A percentile compares a stretch with the other conserved stretches of the same genome.
Evolutionary conservation across 1,139 yeast species (phyloP).

Genomic region (Keqinozyma sinolaborantium): DNA sequence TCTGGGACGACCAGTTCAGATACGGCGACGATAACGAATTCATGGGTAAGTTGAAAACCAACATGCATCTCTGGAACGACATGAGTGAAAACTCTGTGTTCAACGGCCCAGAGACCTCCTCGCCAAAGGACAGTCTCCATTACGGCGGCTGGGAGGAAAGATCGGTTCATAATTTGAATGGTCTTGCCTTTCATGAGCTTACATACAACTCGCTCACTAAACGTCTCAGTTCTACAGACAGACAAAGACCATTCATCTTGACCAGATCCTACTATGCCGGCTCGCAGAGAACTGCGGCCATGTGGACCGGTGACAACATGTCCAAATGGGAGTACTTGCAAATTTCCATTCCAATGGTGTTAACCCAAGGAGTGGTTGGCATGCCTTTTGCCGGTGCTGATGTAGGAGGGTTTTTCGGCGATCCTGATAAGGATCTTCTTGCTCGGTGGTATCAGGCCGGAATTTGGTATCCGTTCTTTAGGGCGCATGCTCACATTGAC

Average conservation of each 20-base stretch:
- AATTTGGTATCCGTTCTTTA: constrained; percentile 91
- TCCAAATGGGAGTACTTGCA: constrained; percentile 87
- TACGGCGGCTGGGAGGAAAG: constrained; percentile 86
- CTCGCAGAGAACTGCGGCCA: constrained; percentile 85
- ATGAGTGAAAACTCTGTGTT: constrained; percentile 98
- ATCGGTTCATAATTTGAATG: constrained; percentile 83
- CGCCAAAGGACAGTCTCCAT: constrained; percentile 79
- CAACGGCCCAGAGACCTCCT: constrained; percentile 89
- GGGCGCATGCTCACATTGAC: constrained; percentile 96
- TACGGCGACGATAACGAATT: constrained; percentile 28
- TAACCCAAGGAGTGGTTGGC: constrained; percentile 79
- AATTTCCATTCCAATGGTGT: constrained; percentile 80
- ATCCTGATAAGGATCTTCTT: constrained; percentile 76
- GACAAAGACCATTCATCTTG: constrained; percentile 80
- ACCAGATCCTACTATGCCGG: constrained; percentile 90
- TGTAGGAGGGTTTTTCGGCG: constrained; percentile 94
- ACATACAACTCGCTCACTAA: constrained; percentile 64
- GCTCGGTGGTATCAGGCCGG: constrained; percentile 97
- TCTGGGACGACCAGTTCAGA: constrained; percentile 51
- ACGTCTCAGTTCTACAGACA: constrained; percentile 41
- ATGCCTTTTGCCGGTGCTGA: constrained; percentile 96
- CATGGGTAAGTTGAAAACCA: constrained; percentile 50
- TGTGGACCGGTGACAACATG: constrained; percentile 98
- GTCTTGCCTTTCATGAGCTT: constrained; percentile 74
- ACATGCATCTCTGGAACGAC: constrained; percentile 91